Percentiles rank a stretch among this genome's conserved stretches.
Evolutionary conservation across 495 filamentous ascomycete genomes (phyloP).

Genomic region (Delitschia confertaspora): DNA sequence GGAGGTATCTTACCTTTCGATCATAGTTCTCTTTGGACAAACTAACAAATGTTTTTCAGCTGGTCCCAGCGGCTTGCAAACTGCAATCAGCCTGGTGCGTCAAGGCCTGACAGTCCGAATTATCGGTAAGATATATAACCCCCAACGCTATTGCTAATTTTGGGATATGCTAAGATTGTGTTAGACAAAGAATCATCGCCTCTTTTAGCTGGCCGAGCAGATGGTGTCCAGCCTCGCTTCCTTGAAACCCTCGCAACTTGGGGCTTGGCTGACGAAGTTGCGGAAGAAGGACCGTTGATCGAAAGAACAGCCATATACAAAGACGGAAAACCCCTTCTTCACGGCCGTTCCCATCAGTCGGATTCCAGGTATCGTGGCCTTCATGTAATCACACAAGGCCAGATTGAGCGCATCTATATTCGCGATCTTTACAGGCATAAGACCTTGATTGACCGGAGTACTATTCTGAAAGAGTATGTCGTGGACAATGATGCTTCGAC

Average conservation of each 20-base stretch:
- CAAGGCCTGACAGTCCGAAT: conserved; percentile 34
- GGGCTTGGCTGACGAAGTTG: conserved; percentile 34
- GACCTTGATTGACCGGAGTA: conserved; percentile 32
- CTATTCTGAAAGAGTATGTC: conserved; percentile 26
- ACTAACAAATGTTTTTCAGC: conserved; percentile 20
- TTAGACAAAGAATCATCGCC: conserved; percentile 30
- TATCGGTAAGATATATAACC: neutral
- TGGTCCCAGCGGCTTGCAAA: conserved; percentile 30
- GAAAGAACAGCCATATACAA: conserved; percentile 35
- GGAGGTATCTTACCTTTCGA: conserved; percentile 25
- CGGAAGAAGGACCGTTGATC: conserved; percentile 37
- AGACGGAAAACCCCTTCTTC: conserved; percentile 31
- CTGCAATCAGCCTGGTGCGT: conserved; percentile 29
- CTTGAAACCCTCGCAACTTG: conserved; percentile 33
- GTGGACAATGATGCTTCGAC: too few relatives aligned
- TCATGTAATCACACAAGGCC: conserved; percentile 38
- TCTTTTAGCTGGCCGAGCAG: conserved; percentile 30
- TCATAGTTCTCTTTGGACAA: neutral
- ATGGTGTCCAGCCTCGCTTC: conserved; percentile 35
- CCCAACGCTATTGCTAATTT: neutral
- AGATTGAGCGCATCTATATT: conserved; percentile 36
- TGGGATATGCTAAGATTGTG: neutral
- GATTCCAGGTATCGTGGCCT: conserved; percentile 36
- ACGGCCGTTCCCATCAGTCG: conserved; percentile 29
- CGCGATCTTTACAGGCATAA: conserved; percentile 34